Percentiles rank a stretch among this genome's conserved stretches.
Conservation (phyloP, 1,139 yeast species). For the Taiozyma sp. region DNA sequence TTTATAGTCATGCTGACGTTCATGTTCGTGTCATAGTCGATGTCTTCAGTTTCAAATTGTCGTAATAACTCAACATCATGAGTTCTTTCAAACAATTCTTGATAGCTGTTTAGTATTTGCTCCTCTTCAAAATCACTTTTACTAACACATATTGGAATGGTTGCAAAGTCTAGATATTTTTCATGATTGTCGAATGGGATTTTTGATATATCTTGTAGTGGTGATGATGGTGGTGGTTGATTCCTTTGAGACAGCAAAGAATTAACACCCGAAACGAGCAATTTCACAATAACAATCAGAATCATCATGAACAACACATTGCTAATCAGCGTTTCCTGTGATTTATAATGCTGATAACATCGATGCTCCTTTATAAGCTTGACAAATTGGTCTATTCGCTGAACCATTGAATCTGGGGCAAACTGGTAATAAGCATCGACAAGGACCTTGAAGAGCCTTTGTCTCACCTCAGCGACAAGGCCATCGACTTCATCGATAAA, state of each 20-base stretch:
- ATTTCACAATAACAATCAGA: background rate
- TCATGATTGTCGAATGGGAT: too few relatives aligned
- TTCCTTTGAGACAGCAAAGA: background rate
- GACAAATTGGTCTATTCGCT: background rate
- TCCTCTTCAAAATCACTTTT: constrained; percentile 16
- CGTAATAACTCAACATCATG: background rate
- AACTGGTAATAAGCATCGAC: background rate
- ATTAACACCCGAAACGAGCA: background rate
- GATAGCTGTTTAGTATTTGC: constrained; percentile 5
- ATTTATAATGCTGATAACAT: background rate
- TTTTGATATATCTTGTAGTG: too few relatives aligned
- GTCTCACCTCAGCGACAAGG: background rate
- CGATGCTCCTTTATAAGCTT: background rate
- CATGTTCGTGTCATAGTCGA: background rate
- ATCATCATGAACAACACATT: background rate
- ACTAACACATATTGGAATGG: constrained; percentile 15
- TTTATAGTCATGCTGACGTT: too few relatives aligned
- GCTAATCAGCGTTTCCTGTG: background rate
- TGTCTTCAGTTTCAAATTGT: background rate
- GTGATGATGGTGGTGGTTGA: too few relatives aligned
- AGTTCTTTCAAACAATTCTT: constrained; percentile 1
- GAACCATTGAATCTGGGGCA: background rate
- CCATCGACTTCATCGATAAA: background rate
- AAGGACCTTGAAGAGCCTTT: background rate
- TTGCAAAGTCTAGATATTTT: constrained; percentile 7